A percentile compares a stretch with the other conserved stretches of the same genome.
Evolutionary conservation across 768 basidiomycete species (phyloP).

Genomic region (Glaciozyma martinii): DNA sequence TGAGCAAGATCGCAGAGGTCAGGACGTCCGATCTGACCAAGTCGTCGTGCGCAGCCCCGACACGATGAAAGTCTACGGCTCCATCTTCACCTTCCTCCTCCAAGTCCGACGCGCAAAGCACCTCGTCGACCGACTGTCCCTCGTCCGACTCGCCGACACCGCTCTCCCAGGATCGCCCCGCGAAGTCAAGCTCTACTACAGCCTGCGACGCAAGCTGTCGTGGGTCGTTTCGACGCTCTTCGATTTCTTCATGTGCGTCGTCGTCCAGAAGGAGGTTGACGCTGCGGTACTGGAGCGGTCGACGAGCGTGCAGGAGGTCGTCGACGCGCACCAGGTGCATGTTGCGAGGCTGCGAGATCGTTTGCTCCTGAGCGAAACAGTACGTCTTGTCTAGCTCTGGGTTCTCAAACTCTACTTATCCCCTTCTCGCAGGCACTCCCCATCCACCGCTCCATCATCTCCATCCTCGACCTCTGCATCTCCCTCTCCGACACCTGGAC

Average conservation of each 20-base stretch:
- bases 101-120: constrained; percentile 5
- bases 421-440: background rate
- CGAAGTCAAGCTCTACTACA: background rate
- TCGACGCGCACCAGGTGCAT: background rate
- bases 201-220: background rate
- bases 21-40: no score
- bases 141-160: background rate
- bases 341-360: background rate
- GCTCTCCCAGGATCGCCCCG: background rate
- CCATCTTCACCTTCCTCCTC: constrained; percentile 3
- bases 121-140: constrained; percentile 1
- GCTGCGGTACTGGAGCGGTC: background rate
- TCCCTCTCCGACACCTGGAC: constrained; percentile 2
- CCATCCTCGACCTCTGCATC: constrained; percentile 8
- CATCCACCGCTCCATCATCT: background rate
- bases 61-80: background rate
- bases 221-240: background rate
- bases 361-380: background rate
- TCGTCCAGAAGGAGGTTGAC: background rate
- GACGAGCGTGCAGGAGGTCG: background rate
- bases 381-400: background rate
- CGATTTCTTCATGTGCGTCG: background rate
- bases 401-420: background rate
- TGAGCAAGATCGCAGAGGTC: background rate
- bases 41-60: background rate